Conservation (phyloP, 441 rosid genomes). For the Syzygium syzygioides region DNA sequence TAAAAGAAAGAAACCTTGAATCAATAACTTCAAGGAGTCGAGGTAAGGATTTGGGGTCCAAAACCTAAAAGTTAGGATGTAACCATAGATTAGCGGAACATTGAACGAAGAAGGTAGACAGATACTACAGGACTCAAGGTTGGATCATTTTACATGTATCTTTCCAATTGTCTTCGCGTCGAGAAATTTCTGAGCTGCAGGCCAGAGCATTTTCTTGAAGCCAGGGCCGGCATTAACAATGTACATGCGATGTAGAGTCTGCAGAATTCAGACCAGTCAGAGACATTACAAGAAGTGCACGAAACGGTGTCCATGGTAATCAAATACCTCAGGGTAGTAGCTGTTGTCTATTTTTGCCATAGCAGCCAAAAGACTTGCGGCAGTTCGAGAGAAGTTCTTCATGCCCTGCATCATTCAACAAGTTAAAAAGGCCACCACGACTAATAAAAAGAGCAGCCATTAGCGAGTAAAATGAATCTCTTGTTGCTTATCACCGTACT, state of each 20-base stretch:
- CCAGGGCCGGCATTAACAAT: slow-evolving; percentile 94
- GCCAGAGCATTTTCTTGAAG: slow-evolving; percentile 97
- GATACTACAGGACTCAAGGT: slow-evolving; percentile 3
- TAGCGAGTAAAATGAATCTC: not conserved
- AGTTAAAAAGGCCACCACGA: slow-evolving; percentile 10
- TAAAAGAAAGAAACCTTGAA: slow-evolving; percentile 44
- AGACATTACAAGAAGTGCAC: slow-evolving; percentile 9
- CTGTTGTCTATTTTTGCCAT: slow-evolving; percentile 76
- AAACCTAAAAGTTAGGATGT: slow-evolving; percentile 47
- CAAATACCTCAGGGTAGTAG: slow-evolving; percentile 93
- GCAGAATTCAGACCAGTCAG: slow-evolving; percentile 16
- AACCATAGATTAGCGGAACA: not conserved
- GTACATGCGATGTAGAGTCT: slow-evolving; percentile 90
- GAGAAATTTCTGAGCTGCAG: slow-evolving; percentile 93
- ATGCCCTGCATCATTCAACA: slow-evolving; percentile 51
- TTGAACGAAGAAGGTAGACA: not conserved
- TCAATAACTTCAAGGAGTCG: slow-evolving; percentile 79
- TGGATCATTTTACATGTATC: slow-evolving; percentile 56
- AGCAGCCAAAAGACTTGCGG: slow-evolving; percentile 75
- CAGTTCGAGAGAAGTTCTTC: slow-evolving; percentile 81
- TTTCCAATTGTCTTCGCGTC: slow-evolving; percentile 78
- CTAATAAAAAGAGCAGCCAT: not conserved
- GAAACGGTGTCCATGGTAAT: slow-evolving; percentile 1
- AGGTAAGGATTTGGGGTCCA: slow-evolving; percentile 72
- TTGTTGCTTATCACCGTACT: not conserved